These are phyloP conservation scores for Leccinum rimulosum DNA, from an alignment of 768 basidiomycete genomes.

Conservation along the genomic window DNA sequence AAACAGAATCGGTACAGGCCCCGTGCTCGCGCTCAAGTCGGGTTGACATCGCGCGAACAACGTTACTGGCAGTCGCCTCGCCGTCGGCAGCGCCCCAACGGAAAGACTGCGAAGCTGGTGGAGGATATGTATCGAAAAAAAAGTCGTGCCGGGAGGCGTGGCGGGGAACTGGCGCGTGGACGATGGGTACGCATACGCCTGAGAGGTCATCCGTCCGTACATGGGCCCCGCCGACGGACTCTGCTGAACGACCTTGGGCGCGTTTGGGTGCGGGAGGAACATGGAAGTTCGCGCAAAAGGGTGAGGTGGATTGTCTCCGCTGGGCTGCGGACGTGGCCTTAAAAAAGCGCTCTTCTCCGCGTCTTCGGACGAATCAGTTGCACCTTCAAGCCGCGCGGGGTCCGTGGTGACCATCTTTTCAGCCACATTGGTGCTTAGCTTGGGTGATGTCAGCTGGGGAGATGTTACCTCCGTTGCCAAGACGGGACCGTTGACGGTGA, in stretches of 20 bases:
- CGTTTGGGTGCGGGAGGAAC: constrained; percentile 55
- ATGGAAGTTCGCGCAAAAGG: constrained; percentile 38
- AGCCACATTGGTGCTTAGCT: constrained; percentile 13
- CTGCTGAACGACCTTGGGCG: constrained; percentile 37
- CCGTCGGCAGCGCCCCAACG: constrained; percentile 21
- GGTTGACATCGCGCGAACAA: constrained; percentile 57
- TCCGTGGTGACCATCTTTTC: constrained; percentile 17
- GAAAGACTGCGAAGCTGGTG: constrained; percentile 26
- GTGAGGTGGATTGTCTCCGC: constrained; percentile 11
- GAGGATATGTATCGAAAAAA: constrained; percentile 26
- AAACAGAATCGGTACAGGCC: constrained; percentile 64
- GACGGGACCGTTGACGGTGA: background rate
- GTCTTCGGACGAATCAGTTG: constrained; percentile 6
- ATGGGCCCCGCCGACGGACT: constrained; percentile 46
- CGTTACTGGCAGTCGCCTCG: constrained; percentile 35
- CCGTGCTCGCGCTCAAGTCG: constrained; percentile 48
- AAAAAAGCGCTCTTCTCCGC: constrained; percentile 21
- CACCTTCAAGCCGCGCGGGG: constrained; percentile 4
- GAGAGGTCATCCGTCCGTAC: constrained; percentile 45
- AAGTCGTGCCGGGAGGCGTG: constrained; percentile 27
- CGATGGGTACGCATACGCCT: constrained; percentile 12
- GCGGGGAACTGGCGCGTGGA: background rate
- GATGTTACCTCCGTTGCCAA: constrained; percentile 15
- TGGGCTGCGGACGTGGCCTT: constrained; percentile 25
- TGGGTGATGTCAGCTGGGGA: constrained; percentile 1